Percentiles rank a stretch among this genome's conserved stretches.
Evolutionary conservation across 371 early-diverging fungal genomes (phyloP).

Genomic region (Mortierella sp.): DNA sequence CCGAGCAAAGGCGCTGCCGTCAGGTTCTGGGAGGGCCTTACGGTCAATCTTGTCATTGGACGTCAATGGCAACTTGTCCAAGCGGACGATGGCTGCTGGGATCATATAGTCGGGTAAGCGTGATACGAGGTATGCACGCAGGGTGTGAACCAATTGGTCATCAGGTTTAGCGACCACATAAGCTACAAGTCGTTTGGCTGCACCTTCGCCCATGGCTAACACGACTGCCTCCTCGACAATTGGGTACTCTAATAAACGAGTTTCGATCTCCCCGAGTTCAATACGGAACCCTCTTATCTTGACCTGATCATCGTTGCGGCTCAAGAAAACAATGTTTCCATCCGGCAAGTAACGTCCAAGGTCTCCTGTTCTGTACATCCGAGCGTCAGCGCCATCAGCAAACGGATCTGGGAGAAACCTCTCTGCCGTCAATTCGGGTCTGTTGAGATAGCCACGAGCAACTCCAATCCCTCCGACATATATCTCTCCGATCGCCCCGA

Average conservation of each 20-base stretch:
- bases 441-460: slow-evolving; percentile 41
- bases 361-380: slow-evolving; percentile 57
- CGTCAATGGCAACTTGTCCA: slow-evolving; percentile 16
- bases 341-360: slow-evolving; percentile 41
- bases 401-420: slow-evolving; percentile 17
- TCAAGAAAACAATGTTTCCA: slow-evolving; percentile 42
- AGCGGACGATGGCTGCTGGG: slow-evolving; percentile 11
- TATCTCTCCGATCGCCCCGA: slow-evolving; percentile 29
- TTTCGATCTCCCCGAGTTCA: neutral
- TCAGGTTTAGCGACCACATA: slow-evolving; percentile 14
- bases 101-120: slow-evolving; percentile 21
- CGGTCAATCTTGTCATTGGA: slow-evolving; percentile 14
- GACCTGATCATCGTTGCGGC: slow-evolving; percentile 4
- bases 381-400: slow-evolving; percentile 3
- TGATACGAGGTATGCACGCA: neutral
- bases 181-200: slow-evolving; percentile 9
- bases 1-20: neutral
- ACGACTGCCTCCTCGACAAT: slow-evolving; percentile 9
- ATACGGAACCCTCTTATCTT: neutral
- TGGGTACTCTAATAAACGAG: neutral
- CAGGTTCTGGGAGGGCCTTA: slow-evolving; percentile 11
- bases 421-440: slow-evolving; percentile 34
- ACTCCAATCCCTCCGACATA: slow-evolving; percentile 13
- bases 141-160: slow-evolving; percentile 2
- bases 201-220: neutral